Evolutionary conservation across 768 basidiomycete genomes (phyloP).

Genomic region (Lyophyllum decastes): DNA sequence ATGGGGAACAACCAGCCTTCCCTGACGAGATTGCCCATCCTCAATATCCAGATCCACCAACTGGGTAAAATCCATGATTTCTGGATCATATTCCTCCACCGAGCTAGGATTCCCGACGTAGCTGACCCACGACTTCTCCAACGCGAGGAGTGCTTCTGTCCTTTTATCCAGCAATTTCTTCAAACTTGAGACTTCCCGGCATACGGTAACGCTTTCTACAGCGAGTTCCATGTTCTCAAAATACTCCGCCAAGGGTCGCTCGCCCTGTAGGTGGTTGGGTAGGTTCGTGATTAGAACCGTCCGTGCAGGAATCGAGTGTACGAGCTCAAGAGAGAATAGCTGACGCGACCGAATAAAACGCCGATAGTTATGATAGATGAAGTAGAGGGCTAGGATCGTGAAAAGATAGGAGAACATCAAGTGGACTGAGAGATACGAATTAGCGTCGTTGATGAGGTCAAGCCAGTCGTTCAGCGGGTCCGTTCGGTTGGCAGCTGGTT

Average conservation of each 20-base stretch:
- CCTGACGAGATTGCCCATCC: slow-evolving; percentile 49
- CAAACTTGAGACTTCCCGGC: slow-evolving; percentile 77
- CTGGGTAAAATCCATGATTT: slow-evolving; percentile 48
- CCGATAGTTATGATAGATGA: slow-evolving; percentile 87
- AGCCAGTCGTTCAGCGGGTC: slow-evolving; percentile 62
- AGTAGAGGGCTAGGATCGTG: slow-evolving; percentile 82
- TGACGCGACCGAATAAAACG: slow-evolving; percentile 90
- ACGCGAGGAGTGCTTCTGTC: slow-evolving; percentile 73
- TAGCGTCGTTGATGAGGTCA: slow-evolving; percentile 88
- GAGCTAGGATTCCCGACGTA: slow-evolving; percentile 95
- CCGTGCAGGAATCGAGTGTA: slow-evolving; percentile 91
- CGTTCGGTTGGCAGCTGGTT: slow-evolving; percentile 34
- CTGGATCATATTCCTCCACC: slow-evolving; percentile 80
- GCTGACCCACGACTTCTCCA: slow-evolving; percentile 86
- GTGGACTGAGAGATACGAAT: slow-evolving; percentile 86
- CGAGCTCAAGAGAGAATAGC: slow-evolving; percentile 91
- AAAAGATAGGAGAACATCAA: slow-evolving; percentile 94
- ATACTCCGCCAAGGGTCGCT: slow-evolving; percentile 86
- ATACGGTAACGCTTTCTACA: slow-evolving; percentile 92
- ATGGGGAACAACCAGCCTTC: slow-evolving; percentile 70
- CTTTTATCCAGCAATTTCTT: slow-evolving; percentile 74
- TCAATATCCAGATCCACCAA: slow-evolving; percentile 53
- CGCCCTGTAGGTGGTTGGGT: slow-evolving; percentile 82
- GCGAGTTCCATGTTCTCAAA: slow-evolving; percentile 86
- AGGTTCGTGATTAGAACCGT: slow-evolving; percentile 88